Evolutionary conservation across 108 stramenopile species (phyloP), one percentile per base, ranked within the genome.

Genomic region (Fragilaria crotonensis): DNA sequence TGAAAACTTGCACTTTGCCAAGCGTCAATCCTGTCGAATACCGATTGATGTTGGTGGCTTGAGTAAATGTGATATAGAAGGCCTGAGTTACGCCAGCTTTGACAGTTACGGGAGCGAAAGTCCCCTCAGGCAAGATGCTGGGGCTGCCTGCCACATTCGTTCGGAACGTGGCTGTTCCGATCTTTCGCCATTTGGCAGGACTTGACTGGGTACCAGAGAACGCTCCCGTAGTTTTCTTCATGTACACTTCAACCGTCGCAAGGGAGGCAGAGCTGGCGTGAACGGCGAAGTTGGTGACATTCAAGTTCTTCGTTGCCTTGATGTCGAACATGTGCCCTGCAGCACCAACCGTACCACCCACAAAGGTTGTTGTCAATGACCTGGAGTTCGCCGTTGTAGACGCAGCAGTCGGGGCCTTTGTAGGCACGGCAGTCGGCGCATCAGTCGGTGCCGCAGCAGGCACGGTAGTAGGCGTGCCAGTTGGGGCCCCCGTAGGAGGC

Each of bases 241-340:
- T 56, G 20, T 22, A 56, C 28, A 56, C 54, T 56, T 56, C 54
- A 18, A 56, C 54, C 7, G 30, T 31, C 21, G 33, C 33, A 21
- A 7, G 19, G 3, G 54, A 33, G n/a, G 54, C 30, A 19, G 54
- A 29, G 33, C 2, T 22, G 2, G 54, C 30, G 23, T 56, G 54
- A 4, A 56, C 54, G 19, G 54, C 54, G 7, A 56, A 56, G 23
- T 56, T 56, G 17, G 14, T 31, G 17, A 56, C 33, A 3, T 1
- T 33, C 17, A 56, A 4, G 23, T 56, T 36, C 21, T 1, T 9
- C 54, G 31, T 56, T 45, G 54, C 54, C 18, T 19, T 19, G 3
- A 56, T 36, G 33, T 56, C 54, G 23, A 56, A 56, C 54, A 56
- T 56, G 33, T 56, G 31, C 17, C 54, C 54, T 14, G 7, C 36